Base-by-base conservation (phyloP, 1,139 yeast species). In the Saccharomyces pastorianus region DNA sequence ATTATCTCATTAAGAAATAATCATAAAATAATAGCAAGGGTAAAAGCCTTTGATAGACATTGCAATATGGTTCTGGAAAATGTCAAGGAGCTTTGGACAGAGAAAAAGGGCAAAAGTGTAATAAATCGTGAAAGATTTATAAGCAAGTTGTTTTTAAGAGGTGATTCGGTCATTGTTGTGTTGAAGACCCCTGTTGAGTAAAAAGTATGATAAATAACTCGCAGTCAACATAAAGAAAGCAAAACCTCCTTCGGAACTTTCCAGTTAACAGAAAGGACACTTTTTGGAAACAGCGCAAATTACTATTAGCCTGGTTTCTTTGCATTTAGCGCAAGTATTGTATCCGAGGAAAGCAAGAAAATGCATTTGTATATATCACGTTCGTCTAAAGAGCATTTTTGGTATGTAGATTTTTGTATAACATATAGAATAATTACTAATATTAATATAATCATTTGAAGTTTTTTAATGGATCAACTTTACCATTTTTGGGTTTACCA, bases 1-100 rank as follows among this genome's bases (percentile, higher is more conserved):
- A 81, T 93, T 55, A 88, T 93, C 61, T 88, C 96, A 28, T 82
- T 96, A 59, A 80, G 99, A 65, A 93, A 93, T 69, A 91, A 91
- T 71, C 96, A 90, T 67, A 93, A 93, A 71, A 77, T 93, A 49
- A 79, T 93, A 29, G 97, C 93, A 1, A 82, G 88, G 61, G 95
- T 93, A 51, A 87, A 88, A 67, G 98, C 98, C 0, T 95, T 90
- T 69, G 99, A 93, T 69, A 83, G 97, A 65, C 99, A 93, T 71
- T 86, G 96, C 59, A 93, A 93, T 69, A 82, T 93, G 86, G 85
- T 93, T 7, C 74, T 93, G 61, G 97, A 89, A 65, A 89, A 90
- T 64, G 98, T 93, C 46, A 89, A 88, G 68, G 99, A 93, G 67
- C 74, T 89, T 64, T 89, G 96, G 96, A 82, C 88, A 0, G 96